phyloP scores from a whole-genome alignment of 2,329 filamentous ascomycete genomes.

The Xylariaceae sp. region DNA sequence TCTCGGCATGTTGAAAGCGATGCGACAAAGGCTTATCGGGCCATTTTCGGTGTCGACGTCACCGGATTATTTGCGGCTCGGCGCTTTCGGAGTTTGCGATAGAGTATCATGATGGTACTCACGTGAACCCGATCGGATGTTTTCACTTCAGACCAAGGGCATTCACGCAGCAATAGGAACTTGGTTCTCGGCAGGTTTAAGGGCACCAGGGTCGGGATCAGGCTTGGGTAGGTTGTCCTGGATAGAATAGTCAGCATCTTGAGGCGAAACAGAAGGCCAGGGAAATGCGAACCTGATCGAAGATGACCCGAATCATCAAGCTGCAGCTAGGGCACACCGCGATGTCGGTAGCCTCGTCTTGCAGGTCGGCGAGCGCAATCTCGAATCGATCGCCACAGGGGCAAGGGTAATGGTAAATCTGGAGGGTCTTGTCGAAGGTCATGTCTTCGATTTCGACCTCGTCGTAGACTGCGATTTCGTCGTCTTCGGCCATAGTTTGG shows the following conservation, averaged over 20 bases:
- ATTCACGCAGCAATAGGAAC: slow-evolving; percentile 35
- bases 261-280: neutral
- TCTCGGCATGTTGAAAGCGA: neutral
- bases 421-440: slow-evolving; percentile 79
- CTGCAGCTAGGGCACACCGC: slow-evolving; percentile 98
- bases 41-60: neutral
- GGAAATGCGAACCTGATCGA: slow-evolving; percentile 67
- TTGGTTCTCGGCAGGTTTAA: slow-evolving; percentile 31
- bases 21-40: neutral
- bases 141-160: neutral
- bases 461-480: slow-evolving; percentile 79
- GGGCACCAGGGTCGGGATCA: slow-evolving; percentile 31
- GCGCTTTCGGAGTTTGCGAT: slow-evolving; percentile 1
- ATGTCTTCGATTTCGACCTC: slow-evolving; percentile 99
- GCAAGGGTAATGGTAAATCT: slow-evolving; percentile 95
- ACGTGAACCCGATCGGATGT: neutral
- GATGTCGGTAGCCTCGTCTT: slow-evolving; percentile 82
- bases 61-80: slow-evolving; percentile 3
- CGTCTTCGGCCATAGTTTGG: slow-evolving; percentile 65
- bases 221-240: slow-evolving; percentile 38
- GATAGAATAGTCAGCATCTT: slow-evolving; percentile 8
- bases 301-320: slow-evolving; percentile 94
- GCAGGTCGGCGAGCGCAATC: slow-evolving; percentile 80
- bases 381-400: slow-evolving; percentile 97
- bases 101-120: neutral